Evolutionary conservation across 805 yeast species (phyloP).

Genomic region (Sungouiozyma ichnusensis): DNA sequence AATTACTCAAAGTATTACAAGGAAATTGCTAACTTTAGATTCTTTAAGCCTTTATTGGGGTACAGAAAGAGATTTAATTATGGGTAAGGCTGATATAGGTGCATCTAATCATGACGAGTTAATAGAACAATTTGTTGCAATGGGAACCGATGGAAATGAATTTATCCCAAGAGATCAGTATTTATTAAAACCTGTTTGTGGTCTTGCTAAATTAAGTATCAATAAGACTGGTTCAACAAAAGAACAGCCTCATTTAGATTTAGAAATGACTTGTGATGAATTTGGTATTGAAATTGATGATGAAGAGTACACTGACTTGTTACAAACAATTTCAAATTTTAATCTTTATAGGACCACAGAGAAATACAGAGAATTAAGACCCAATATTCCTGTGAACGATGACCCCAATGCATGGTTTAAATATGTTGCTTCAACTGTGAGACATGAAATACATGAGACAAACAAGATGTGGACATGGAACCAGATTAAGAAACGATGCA

Average conservation of each 20-base stretch:
- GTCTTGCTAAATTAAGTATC: slow-evolving; percentile 70
- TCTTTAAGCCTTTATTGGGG: slow-evolving; percentile 78
- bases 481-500: slow-evolving; percentile 56
- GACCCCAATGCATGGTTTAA: slow-evolving; percentile 73
- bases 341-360: slow-evolving; percentile 73
- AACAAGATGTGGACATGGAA: slow-evolving; percentile 87
- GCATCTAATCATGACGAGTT: slow-evolving; percentile 21
- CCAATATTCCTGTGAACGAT: slow-evolving; percentile 39
- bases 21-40: slow-evolving; percentile 66
- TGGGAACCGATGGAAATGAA: background rate
- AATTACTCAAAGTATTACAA: slow-evolving; percentile 52
- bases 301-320: slow-evolving; percentile 69
- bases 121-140: background rate
- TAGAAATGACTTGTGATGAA: slow-evolving; percentile 76
- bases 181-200: slow-evolving; percentile 78
- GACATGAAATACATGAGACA: slow-evolving; percentile 70
- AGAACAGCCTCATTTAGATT: slow-evolving; percentile 53
- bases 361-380: slow-evolving; percentile 63
- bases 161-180: slow-evolving; percentile 32
- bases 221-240: slow-evolving; percentile 72
- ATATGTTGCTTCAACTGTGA: slow-evolving; percentile 69
- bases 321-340: slow-evolving; percentile 72
- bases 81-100: slow-evolving; percentile 9
- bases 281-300: slow-evolving; percentile 81
- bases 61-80: slow-evolving; percentile 41